phyloP scores from a whole-genome alignment of 2,329 filamentous ascomycete genomes.

The Blumeriella jaapii region DNA sequence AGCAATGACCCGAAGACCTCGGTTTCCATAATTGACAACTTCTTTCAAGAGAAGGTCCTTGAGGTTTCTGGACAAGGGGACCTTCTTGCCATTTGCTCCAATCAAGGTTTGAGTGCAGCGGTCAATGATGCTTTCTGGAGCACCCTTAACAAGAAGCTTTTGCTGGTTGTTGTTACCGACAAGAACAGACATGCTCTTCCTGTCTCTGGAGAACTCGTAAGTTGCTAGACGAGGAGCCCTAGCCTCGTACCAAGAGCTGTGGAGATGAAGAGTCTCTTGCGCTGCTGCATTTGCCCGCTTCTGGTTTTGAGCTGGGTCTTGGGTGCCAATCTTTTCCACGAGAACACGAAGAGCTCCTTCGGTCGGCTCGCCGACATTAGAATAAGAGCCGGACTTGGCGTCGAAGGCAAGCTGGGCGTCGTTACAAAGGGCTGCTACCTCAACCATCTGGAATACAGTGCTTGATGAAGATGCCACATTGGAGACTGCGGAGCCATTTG shows the following conservation, averaged over 20 bases:
- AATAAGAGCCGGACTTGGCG: conserved; percentile 58
- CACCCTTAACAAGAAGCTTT: conserved; percentile 89
- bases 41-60: conserved; percentile 62
- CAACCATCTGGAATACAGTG: conserved; percentile 68
- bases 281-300: conserved; percentile 35
- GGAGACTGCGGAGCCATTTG: conserved; percentile 54
- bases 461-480: conserved; percentile 60
- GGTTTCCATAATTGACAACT: conserved; percentile 81
- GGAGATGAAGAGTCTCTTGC: conserved; percentile 60
- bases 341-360: conserved; percentile 86
- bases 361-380: conserved; percentile 84
- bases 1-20: conserved; percentile 87
- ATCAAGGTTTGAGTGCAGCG: conserved; percentile 75
- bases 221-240: conserved; percentile 66
- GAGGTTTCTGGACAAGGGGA: conserved; percentile 59
- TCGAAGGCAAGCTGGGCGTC: conserved; percentile 78
- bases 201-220: conserved; percentile 93
- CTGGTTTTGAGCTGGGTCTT: conserved; percentile 37
- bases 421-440: conserved; percentile 73
- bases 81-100: conserved; percentile 67
- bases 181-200: conserved; percentile 98
- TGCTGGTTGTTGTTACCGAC: conserved; percentile 59
- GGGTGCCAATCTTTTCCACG: conserved; percentile 86
- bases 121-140: conserved; percentile 87
- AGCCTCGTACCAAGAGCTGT: conserved; percentile 76